Conservation (phyloP, 371 early-diverging fungal genomes). For the Chytridiales sp. region DNA sequence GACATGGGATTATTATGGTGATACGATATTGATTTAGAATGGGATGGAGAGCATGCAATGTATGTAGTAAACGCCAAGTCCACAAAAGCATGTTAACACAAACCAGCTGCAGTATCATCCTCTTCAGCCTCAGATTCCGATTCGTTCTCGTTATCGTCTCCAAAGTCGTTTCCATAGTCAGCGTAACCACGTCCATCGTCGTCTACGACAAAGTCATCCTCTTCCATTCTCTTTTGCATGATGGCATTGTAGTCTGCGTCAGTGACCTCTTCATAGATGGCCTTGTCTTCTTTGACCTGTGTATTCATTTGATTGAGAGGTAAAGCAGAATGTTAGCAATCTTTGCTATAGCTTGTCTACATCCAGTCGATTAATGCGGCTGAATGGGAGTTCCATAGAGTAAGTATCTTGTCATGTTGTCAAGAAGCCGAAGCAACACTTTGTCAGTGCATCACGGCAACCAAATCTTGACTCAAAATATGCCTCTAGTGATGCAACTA, state of each 20-base stretch:
- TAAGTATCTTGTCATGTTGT: no score
- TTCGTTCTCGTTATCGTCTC: slow-evolving; percentile 28
- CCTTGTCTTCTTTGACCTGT: slow-evolving; percentile 11
- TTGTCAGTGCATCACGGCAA: no score
- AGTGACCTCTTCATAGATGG: slow-evolving; percentile 34
- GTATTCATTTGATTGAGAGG: not conserved
- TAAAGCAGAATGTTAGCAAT: no score
- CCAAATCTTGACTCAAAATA: no score
- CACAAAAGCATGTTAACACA: not conserved
- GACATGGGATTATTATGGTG: no score
- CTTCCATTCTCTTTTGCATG: slow-evolving; percentile 26
- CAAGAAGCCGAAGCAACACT: no score
- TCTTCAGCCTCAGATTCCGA: slow-evolving; percentile 30
- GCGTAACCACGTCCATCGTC: slow-evolving; percentile 83
- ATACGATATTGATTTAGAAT: slow-evolving; percentile 1
- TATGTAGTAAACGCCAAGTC: not conserved
- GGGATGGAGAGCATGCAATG: not conserved
- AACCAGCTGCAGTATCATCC: slow-evolving; percentile 1
- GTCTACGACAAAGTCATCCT: slow-evolving; percentile 79
- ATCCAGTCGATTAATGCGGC: not conserved
- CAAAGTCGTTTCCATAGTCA: slow-evolving; percentile 66
- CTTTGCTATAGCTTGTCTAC: not conserved
- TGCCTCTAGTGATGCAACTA: no score
- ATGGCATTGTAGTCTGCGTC: slow-evolving; percentile 57
- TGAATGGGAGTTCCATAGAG: no score